Conservation (phyloP, 371 early-diverging fungal species). For the Rhizopus stolonifer region DNA sequence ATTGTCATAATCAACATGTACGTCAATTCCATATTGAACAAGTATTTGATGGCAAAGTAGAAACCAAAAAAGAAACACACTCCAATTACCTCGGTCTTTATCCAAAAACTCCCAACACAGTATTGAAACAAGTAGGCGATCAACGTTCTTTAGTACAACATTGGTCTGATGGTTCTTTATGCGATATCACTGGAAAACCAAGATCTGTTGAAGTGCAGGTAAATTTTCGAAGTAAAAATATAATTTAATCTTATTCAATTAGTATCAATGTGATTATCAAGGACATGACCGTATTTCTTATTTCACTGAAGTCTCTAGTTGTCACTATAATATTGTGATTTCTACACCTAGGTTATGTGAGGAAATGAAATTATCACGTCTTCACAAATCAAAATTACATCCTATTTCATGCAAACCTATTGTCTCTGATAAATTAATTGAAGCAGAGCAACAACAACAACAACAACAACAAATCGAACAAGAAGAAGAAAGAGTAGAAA, state of each 20-base stretch:
- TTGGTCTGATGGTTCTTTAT: constrained; percentile 72
- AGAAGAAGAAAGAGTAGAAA: constrained; percentile 2
- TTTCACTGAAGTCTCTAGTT: constrained; percentile 63
- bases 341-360: constrained; percentile 71
- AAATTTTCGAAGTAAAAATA: neutral
- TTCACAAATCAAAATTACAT: constrained; percentile 45
- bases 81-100: constrained; percentile 2
- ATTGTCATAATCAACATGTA: constrained; percentile 69
- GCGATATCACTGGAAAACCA: constrained; percentile 70
- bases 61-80: constrained; percentile 20
- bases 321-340: constrained; percentile 71
- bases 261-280: constrained; percentile 72
- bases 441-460: constrained; percentile 14
- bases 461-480: constrained; percentile 6
- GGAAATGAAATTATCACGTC: constrained; percentile 56
- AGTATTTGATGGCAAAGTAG: constrained; percentile 22
- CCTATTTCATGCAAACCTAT: constrained; percentile 63
- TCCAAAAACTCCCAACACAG: constrained; percentile 15
- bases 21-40: constrained; percentile 69
- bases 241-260: too few species aligned
- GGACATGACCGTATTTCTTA: constrained; percentile 55
- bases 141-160: constrained; percentile 62
- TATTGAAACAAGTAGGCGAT: constrained; percentile 38
- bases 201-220: constrained; percentile 69
- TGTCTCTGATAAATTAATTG: constrained; percentile 50